A percentile compares a stretch with the other conserved stretches of the same genome.
phyloP scores from a whole-genome alignment of 2,329 filamentous ascomycete genomes.

The Arthrobotrys conoides region DNA sequence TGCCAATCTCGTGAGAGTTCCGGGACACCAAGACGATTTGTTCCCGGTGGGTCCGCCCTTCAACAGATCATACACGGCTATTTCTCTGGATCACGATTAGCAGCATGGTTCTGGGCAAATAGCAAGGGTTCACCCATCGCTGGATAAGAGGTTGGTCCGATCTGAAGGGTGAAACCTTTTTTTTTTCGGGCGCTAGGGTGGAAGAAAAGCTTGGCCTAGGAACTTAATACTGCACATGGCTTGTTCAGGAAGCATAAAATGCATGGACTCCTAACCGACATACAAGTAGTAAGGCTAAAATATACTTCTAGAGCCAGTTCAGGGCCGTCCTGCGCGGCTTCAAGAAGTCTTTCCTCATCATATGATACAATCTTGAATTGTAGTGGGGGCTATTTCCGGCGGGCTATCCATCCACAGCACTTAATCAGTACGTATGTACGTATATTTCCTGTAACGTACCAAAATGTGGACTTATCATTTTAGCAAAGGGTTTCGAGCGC shows the following conservation, averaged over 20 bases:
- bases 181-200: slow-evolving; percentile 40
- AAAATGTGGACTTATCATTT: slow-evolving; percentile 7
- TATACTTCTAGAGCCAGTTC: slow-evolving; percentile 1
- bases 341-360: slow-evolving; percentile 9
- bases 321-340: not conserved
- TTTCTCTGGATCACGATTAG: slow-evolving; percentile 33
- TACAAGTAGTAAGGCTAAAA: not conserved
- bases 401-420: not conserved
- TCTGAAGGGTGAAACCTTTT: slow-evolving; percentile 33
- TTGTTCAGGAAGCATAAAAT: slow-evolving; percentile 49
- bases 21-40: not conserved
- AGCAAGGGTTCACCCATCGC: slow-evolving; percentile 43
- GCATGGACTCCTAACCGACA: slow-evolving; percentile 46
- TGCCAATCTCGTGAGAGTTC: slow-evolving; percentile 1
- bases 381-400: slow-evolving; percentile 17
- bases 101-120: slow-evolving; percentile 37
- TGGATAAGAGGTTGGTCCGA: slow-evolving; percentile 35
- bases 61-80: not conserved
- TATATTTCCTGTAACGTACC: slow-evolving; percentile 8
- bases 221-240: slow-evolving; percentile 40
- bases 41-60: slow-evolving; percentile 7
- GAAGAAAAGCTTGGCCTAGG: slow-evolving; percentile 47
- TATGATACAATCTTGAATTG: not conserved
- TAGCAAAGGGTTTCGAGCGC: slow-evolving; percentile 4
- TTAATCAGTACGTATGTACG: not conserved